Conservation (phyloP, 306 rosid species). For the Lathyrus aphaca region DNA sequence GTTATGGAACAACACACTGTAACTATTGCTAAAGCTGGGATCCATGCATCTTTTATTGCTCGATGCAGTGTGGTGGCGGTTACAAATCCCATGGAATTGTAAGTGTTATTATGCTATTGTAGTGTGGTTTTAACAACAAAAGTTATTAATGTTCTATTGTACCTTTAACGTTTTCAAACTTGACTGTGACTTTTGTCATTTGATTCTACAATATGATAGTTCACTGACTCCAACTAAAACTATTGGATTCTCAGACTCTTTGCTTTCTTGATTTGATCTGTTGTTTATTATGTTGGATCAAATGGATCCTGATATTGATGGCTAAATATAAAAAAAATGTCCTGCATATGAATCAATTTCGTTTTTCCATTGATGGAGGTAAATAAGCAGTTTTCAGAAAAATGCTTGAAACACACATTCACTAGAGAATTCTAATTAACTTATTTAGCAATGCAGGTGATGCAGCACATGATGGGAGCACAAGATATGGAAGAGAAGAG, state of each 20-base stretch:
- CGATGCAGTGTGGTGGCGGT: conserved; percentile 99
- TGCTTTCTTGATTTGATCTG: conserved; percentile 97
- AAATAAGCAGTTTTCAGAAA: no score
- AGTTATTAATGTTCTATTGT: conserved; percentile 13
- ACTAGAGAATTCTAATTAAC: no score
- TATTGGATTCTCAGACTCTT: conserved; percentile 94
- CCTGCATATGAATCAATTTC: no score
- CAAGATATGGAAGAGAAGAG: no score
- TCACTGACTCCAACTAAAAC: conserved; percentile 97
- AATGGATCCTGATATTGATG: no score
- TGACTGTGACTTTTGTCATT: conserved; percentile 24
- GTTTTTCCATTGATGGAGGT: no score
- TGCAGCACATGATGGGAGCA: no score
- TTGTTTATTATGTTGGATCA: conserved; percentile 60
- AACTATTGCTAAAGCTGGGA: conserved; percentile 97
- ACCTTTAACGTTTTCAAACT: conserved; percentile 15
- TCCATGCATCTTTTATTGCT: conserved; percentile 95
- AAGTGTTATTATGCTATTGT: conserved; percentile 44
- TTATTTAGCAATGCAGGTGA: no score
- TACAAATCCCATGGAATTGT: conserved; percentile 99
- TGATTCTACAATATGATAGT: conserved; percentile 76
- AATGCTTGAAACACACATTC: no score
- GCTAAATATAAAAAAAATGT: no score
- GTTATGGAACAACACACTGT: conserved; percentile 99
- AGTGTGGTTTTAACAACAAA: conserved; percentile 3